Evolutionary conservation across 164 flowering plant species (phyloP).

Genomic region (Nelumbo lutea): DNA sequence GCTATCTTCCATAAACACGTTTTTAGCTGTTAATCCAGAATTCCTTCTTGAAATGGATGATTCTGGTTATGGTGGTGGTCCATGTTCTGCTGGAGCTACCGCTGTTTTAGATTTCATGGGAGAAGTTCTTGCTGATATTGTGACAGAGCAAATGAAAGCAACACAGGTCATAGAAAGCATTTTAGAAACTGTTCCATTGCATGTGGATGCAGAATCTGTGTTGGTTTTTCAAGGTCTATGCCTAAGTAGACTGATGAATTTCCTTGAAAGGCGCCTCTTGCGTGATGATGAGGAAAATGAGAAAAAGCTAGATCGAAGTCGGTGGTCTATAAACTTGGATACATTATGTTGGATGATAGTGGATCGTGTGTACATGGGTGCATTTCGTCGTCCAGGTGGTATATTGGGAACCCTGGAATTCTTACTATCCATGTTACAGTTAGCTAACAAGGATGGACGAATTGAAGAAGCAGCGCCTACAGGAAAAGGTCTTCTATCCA

Average conservation of each 20-base stretch:
- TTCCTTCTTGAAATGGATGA: constrained; percentile 86
- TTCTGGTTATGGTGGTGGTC: constrained; percentile 94
- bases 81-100: constrained; percentile 93
- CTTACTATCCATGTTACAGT: constrained; percentile 88
- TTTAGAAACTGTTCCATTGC: constrained; percentile 73
- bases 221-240: constrained; percentile 93
- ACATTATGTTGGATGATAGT: constrained; percentile 90
- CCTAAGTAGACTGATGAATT: constrained; percentile 86
- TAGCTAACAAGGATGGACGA: constrained; percentile 94
- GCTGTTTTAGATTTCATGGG: constrained; percentile 91
- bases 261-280: constrained; percentile 87
- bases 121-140: constrained; percentile 84
- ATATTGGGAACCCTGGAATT: constrained; percentile 81
- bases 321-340: constrained; percentile 91
- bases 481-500: constrained; percentile 81
- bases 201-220: constrained; percentile 74
- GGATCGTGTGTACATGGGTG: constrained; percentile 97
- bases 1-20: constrained; percentile 37
- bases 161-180: constrained; percentile 58
- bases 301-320: constrained; percentile 83
- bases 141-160: constrained; percentile 89
- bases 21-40: constrained; percentile 52
- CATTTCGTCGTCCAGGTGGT: constrained; percentile 77
- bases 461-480: constrained; percentile 73
- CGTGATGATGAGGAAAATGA: constrained; percentile 97